These are phyloP conservation scores for Phytophthora fragariaefolia DNA, from an alignment of 352 stramenopile species.

Conservation along the genomic window DNA sequence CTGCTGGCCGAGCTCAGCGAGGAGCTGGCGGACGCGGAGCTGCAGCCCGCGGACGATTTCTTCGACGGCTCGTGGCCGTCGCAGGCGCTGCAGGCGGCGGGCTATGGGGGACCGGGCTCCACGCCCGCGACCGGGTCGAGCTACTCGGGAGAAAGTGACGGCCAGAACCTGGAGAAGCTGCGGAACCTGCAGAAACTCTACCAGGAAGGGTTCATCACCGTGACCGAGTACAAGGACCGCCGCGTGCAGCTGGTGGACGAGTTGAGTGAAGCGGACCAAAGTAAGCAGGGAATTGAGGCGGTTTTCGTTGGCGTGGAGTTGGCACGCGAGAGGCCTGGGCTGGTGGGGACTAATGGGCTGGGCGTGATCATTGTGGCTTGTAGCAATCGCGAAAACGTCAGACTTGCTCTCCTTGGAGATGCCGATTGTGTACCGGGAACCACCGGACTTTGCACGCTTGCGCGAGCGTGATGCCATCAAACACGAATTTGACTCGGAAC, in stretches of 20 bases:
- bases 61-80: constrained; percentile 29
- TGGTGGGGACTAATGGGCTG: constrained; percentile 12
- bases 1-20: constrained; percentile 24
- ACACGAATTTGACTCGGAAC: constrained; percentile 78
- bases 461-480: constrained; percentile 79
- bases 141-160: constrained; percentile 41
- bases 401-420: constrained; percentile 61
- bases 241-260: constrained; percentile 73
- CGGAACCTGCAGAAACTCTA: constrained; percentile 75
- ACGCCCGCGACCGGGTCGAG: constrained; percentile 11
- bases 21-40: constrained; percentile 22
- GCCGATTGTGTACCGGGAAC: constrained; percentile 66
- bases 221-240: constrained; percentile 81
- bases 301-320: background rate
- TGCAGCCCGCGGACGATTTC: constrained; percentile 21
- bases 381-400: constrained; percentile 66
- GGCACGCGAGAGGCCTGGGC: background rate
- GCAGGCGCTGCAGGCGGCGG: background rate
- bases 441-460: constrained; percentile 66
- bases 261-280: constrained; percentile 57
- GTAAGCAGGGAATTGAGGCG: constrained; percentile 40
- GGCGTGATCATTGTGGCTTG: constrained; percentile 7
- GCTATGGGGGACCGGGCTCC: constrained; percentile 5
- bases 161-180: constrained; percentile 63
- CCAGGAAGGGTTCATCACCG: constrained; percentile 83